These are phyloP conservation scores for Teratosphaeria epicoccoides DNA, from an alignment of 2,329 filamentous ascomycete genomes.

Conservation along the genomic window DNA sequence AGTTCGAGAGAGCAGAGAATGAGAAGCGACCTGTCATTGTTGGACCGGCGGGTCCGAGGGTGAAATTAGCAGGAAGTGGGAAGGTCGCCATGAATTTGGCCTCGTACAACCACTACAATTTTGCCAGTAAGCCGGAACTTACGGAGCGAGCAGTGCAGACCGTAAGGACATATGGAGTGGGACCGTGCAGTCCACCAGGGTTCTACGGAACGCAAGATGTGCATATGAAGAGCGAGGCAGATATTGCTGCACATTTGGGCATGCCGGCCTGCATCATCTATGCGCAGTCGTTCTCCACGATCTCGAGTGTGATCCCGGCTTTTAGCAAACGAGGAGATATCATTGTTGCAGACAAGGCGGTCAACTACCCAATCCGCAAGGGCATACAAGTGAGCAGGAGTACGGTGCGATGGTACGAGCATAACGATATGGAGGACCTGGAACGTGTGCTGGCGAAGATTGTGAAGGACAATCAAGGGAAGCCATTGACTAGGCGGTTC, in stretches of 20 bases:
- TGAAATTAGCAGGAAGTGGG: constrained; percentile 57
- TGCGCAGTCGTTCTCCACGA: constrained; percentile 89
- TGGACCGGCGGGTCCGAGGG: constrained; percentile 81
- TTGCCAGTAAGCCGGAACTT: constrained; percentile 81
- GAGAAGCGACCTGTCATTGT: constrained; percentile 81
- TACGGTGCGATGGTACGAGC: constrained; percentile 85
- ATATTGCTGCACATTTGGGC: constrained; percentile 83
- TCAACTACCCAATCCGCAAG: constrained; percentile 89
- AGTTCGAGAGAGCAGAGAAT: constrained; percentile 68
- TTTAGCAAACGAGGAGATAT: constrained; percentile 97
- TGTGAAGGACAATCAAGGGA: constrained; percentile 76
- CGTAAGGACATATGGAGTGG: constrained; percentile 88
- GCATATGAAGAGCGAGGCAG: constrained; percentile 91
- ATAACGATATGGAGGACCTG: constrained; percentile 91
- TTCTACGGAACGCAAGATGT: constrained; percentile 99
- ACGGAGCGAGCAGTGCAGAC: constrained; percentile 94
- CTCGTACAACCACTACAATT: constrained; percentile 96
- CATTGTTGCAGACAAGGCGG: constrained; percentile 86
- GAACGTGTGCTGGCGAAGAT: constrained; percentile 77
- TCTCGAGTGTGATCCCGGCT: constrained; percentile 90
- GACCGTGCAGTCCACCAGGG: constrained; percentile 88
- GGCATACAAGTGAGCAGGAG: constrained; percentile 88
- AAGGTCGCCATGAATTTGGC: constrained; percentile 84
- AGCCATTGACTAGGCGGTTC: constrained; percentile 82
- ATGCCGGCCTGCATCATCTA: constrained; percentile 88